Evolutionary conservation across 257 asterid species (phyloP), one percentile per base, ranked within the genome.

Genomic region (Solanum virginianum): DNA sequence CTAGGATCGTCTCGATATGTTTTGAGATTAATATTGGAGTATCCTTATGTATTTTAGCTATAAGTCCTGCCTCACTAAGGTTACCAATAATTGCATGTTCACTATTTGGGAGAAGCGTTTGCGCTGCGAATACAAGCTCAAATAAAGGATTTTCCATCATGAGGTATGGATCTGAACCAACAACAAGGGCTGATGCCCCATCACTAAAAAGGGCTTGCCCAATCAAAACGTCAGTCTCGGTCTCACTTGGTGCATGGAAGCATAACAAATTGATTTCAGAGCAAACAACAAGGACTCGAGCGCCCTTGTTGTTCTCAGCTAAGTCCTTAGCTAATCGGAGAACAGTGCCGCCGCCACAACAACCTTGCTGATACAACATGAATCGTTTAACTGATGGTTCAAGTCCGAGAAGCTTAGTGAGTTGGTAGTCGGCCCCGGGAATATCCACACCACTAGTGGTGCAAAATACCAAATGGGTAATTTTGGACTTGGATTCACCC

Each of bases 291-390:
- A 41, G 80, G 3, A 70, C 80, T 2, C 80, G 80, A 70, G 54
- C 10, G 18, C 29, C 54, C 0, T 69, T 69, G 1, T 68, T 68
- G 39, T 36, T 36, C 24, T 69, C 77, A 7, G 51, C 77, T 6
- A 69, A 69, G 1, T 39, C 53, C 26, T 69, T 39, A 5, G 88
- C 86, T 10, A 86, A 47, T 18, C 86, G 69, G 6, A 86, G 72
- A 4, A 5, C 16, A 6, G 85, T 59, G 10, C 83, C 85, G 0
- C 85, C 83, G 59, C 70, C 88, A 47, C 47, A 81, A 26, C 88
- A 86, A 43, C 88, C 85, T 54, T 86, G 85, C 29, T 81, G 85
- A 66, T 86, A 86, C 83, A 86, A 70, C 88, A 86, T 81, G 22
- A 22, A 55, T 24, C 85, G 65, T 8, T 86, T 86, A 1, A 86